These are phyloP conservation scores for Aspergillus uvarum DNA, from an alignment of 2,329 filamentous ascomycete species.

Conservation along the genomic window DNA sequence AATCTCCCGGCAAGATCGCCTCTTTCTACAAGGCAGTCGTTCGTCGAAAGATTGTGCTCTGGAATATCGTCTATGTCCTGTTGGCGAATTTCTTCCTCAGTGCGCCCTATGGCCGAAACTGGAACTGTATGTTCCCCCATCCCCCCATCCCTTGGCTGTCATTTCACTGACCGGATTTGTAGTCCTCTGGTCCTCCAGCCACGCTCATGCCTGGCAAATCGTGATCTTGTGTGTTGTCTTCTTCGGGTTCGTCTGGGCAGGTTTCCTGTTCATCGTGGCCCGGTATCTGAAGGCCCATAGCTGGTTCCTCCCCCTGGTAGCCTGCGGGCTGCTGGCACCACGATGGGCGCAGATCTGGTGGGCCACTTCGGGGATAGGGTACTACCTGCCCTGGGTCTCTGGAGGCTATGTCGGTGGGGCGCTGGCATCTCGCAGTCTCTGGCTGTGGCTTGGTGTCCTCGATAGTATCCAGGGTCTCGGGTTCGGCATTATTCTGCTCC, in stretches of 20 bases:
- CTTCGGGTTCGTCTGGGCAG: constrained; percentile 57
- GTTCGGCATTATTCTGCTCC: constrained; percentile 65
- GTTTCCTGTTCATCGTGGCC: constrained; percentile 47
- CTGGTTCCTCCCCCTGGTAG: constrained; percentile 67
- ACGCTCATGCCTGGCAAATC: constrained; percentile 58
- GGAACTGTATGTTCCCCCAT: constrained; percentile 45
- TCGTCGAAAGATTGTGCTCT: constrained; percentile 49
- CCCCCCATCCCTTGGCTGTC: too few relatives aligned
- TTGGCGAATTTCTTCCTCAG: constrained; percentile 67
- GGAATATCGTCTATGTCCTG: constrained; percentile 60
- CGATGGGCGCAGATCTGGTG: constrained; percentile 68
- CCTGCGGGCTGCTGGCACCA: constrained; percentile 62
- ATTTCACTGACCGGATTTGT: too few relatives aligned
- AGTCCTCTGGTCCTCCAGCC: constrained; percentile 57
- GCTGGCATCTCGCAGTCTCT: constrained; percentile 56
- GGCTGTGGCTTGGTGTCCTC: constrained; percentile 66
- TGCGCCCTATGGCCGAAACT: constrained; percentile 64
- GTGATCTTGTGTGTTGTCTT: constrained; percentile 50
- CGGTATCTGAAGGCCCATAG: constrained; percentile 57
- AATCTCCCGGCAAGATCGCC: constrained; percentile 61
- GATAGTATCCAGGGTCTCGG: constrained; percentile 65
- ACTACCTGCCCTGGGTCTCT: constrained; percentile 60
- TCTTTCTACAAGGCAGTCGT: constrained; percentile 63
- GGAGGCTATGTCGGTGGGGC: constrained; percentile 54
- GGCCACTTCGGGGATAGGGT: constrained; percentile 58